Evolutionary conservation across 2,329 filamentous ascomycete genomes (phyloP), one percentile per base, ranked within the genome.

Genomic region (Botrytis cinerea): DNA sequence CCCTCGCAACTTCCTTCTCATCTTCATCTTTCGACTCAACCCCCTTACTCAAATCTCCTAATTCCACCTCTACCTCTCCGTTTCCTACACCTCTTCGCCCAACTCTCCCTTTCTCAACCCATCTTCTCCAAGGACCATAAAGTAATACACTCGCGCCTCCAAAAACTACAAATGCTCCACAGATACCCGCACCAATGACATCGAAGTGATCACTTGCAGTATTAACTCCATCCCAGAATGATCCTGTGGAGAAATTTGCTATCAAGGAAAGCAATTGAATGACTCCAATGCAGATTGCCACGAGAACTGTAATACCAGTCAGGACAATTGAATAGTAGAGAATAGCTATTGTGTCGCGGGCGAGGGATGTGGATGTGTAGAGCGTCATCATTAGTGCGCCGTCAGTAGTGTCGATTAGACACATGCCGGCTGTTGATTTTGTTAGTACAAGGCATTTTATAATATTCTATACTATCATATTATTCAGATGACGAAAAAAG

Each of bases 351-450:
- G 88, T 88, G 79, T 98, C 95, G 73, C 92, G 86, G 0, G 93
- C 90, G 64, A 97, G 91, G 45, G 92, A 84, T 20, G 89, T 93
- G 57, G 91, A 92, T 0, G 95, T 94, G 83, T 99, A 98, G 1
- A 98, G 86, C 0, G 92, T 91, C 89, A 97, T 95, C 95, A 98
- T 98, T 32, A 98, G 86, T 1, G 95, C 95, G 38, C 95, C 95
- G 78, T 98, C 96, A 0, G 91, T 92, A 0, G 95, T 98, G 82
- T 98, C 96, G 9, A 98, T 85, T 35, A 98, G 87, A 81, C 95
- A 98, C 96, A 99, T 98, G 74, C 94, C 96, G 0, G 92, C 93
- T 91, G 67, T 20, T 71, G 32, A 1, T 43, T 25, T 18, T 40
- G 18, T 60, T 48, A 59, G 59, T 32, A 16, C 25, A 25, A 28